Conservation (phyloP, 2,329 filamentous ascomycete species). For the Penicillium occitanis region DNA sequence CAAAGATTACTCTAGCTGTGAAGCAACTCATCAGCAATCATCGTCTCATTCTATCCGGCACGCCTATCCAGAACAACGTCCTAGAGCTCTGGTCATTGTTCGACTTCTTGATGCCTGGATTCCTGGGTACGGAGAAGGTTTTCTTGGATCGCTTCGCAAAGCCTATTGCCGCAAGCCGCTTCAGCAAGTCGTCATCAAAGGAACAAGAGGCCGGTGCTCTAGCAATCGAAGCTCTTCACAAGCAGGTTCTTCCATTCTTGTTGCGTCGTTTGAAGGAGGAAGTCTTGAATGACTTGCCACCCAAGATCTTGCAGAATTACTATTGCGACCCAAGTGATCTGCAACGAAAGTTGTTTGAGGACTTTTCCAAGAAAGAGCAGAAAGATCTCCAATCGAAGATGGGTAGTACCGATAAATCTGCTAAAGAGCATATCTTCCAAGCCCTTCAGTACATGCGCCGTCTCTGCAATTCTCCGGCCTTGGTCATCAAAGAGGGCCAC, state of each 20-base stretch:
- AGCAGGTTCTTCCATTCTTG: constrained; percentile 95
- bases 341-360: constrained; percentile 92
- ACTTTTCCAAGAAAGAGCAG: constrained; percentile 91
- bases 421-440: constrained; percentile 98
- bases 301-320: constrained; percentile 98
- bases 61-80: constrained; percentile 97
- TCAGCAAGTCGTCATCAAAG: constrained; percentile 95
- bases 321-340: constrained; percentile 97
- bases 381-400: constrained; percentile 84
- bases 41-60: constrained; percentile 91
- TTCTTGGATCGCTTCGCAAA: constrained; percentile 94
- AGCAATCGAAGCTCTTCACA: constrained; percentile 96
- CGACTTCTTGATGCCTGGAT: constrained; percentile 98
- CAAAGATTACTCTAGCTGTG: constrained; percentile 90
- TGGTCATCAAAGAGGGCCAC: constrained; percentile 93
- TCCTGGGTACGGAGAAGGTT: constrained; percentile 94
- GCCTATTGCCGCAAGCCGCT: constrained; percentile 89
- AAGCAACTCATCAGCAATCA: constrained; percentile 90
- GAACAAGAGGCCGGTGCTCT: constrained; percentile 96
- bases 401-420: constrained; percentile 80
- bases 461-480: constrained; percentile 92
- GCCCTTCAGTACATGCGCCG: constrained; percentile 99
- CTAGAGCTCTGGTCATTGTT: constrained; percentile 96
- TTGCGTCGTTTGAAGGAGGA: constrained; percentile 96
- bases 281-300: constrained; percentile 90